phyloP scores from a whole-genome alignment of 2,329 filamentous ascomycete genomes.

The Escovopsis sp. region DNA sequence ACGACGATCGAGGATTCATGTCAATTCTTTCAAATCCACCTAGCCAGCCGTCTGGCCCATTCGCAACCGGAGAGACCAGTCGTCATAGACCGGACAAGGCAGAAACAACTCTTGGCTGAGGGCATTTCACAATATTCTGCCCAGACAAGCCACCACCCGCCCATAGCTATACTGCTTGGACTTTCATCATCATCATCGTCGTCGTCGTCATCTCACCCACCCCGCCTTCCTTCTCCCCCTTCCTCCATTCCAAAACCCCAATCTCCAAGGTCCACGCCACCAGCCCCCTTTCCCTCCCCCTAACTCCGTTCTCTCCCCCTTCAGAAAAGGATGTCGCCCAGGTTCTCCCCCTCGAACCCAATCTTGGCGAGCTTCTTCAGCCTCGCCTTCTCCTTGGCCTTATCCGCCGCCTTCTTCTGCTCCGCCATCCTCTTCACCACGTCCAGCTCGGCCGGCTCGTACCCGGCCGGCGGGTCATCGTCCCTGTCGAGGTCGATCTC shows the following conservation, averaged over 20 bases:
- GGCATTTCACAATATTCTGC: conserved; percentile 56
- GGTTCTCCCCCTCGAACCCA: conserved; percentile 79
- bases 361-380: conserved; percentile 57
- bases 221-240: not conserved
- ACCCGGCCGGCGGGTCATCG: conserved; percentile 68
- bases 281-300: too few relatives aligned
- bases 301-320: too few relatives aligned
- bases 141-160: conserved; percentile 13
- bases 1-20: too few relatives aligned
- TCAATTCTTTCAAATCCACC: too few relatives aligned
- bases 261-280: too few relatives aligned
- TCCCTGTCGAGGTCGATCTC: conserved; percentile 97
- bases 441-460: conserved; percentile 48
- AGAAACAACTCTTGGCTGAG: conserved; percentile 1
- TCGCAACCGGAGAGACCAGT: too few relatives aligned
- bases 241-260: not conserved
- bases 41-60: too few relatives aligned
- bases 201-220: not conserved
- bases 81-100: not conserved
- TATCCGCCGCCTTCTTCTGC: conserved; percentile 53
- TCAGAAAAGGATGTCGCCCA: conserved; percentile 59
- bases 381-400: conserved; percentile 57
- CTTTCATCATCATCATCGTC: not conserved
- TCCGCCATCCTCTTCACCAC: conserved; percentile 61
- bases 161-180: conserved; percentile 9